phyloP scores from a whole-genome alignment of 2,329 filamentous ascomycete genomes.

The Pseudocercospora vitis region DNA sequence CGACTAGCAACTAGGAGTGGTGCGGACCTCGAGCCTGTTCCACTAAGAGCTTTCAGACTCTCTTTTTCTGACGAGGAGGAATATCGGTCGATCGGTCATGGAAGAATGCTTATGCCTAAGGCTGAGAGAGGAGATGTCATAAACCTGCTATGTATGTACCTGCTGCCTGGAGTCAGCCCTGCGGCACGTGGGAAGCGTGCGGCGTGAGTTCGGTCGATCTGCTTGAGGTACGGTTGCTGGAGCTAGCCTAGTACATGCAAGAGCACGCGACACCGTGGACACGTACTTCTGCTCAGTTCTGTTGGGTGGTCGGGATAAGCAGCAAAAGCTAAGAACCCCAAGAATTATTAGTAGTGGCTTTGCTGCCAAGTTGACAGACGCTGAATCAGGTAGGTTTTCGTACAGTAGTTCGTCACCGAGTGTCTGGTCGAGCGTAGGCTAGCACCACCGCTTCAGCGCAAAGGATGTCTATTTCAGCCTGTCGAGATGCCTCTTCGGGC shows the following conservation, averaged over 20 bases:
- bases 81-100: no score
- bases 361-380: neutral
- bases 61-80: no score
- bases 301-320: slow-evolving; percentile 1
- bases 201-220: no score
- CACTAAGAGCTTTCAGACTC: no score
- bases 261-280: neutral
- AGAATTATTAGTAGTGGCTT: neutral
- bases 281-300: neutral
- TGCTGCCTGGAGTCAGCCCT: neutral
- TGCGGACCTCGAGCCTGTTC: no score
- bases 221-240: no score
- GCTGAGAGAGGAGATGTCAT: no score
- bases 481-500: neutral
- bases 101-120: no score
- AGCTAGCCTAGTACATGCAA: neutral
- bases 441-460: neutral
- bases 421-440: neutral
- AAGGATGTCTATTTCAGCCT: slow-evolving; percentile 1
- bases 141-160: no score
- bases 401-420: neutral
- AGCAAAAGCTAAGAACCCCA: neutral
- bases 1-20: no score
- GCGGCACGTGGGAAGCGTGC: neutral
- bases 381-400: neutral